Percentiles rank a stretch among this genome's conserved stretches.
These are phyloP conservation scores for Sonneratia alba DNA, from an alignment of 345 rosid species.

Conservation along the genomic window DNA sequence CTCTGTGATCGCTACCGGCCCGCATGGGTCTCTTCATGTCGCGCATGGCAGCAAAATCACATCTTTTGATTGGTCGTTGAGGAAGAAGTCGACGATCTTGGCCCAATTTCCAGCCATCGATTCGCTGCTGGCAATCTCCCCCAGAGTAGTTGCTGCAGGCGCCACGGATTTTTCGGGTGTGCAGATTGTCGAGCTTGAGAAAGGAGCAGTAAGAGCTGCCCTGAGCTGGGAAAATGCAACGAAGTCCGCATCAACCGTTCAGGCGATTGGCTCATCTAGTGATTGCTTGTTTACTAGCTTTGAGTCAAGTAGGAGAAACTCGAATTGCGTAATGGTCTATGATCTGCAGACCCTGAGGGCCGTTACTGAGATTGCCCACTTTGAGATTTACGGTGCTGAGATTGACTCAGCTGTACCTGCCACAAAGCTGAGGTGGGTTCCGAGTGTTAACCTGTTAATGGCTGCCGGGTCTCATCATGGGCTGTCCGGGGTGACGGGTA, in stretches of 20 bases:
- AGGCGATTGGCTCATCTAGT: conserved; percentile 60
- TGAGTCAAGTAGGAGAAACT: conserved; percentile 84
- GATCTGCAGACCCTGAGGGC: conserved; percentile 51
- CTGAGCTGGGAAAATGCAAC: conserved; percentile 65
- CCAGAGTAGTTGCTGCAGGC: conserved; percentile 57
- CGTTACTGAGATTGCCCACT: conserved; percentile 58
- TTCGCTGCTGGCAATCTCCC: conserved; percentile 57
- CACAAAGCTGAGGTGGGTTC: conserved; percentile 66
- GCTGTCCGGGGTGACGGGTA: conserved; percentile 68
- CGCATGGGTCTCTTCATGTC: conserved; percentile 58
- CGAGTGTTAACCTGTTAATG: conserved; percentile 50
- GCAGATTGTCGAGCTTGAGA: conserved; percentile 63
- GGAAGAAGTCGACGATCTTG: conserved; percentile 55
- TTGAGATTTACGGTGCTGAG: conserved; percentile 67
- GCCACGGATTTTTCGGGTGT: conserved; percentile 86
- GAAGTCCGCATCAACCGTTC: conserved; percentile 69
- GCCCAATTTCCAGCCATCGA: conserved; percentile 81
- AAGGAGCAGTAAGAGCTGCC: conserved; percentile 47
- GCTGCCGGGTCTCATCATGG: conserved; percentile 86
- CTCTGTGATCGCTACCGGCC: conserved; percentile 49
- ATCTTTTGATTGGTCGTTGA: conserved; percentile 79
- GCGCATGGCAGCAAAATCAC: conserved; percentile 90
- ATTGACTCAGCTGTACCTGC: conserved; percentile 75
- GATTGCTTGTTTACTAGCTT: conserved; percentile 68
- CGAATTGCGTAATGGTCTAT: conserved; percentile 75